Percentiles rank a stretch among this genome's conserved stretches.
Evolutionary conservation across 2,329 filamentous ascomycete species (phyloP).

Genomic region (Colletotrichum godetiae): DNA sequence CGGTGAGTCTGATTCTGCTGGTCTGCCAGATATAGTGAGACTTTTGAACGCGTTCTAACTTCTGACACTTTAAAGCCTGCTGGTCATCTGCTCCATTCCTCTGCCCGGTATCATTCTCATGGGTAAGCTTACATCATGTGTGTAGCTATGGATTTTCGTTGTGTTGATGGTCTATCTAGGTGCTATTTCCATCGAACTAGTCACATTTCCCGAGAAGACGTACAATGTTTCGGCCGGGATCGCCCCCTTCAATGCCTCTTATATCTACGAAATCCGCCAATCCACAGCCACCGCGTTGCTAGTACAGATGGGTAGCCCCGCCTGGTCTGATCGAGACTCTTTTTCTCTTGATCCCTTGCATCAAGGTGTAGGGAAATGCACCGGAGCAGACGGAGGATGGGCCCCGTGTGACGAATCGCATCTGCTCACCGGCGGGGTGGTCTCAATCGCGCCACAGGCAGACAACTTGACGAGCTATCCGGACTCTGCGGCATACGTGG

Average conservation of each 20-base stretch:
- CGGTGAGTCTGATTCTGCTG: neutral
- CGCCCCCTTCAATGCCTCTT: conserved; percentile 25
- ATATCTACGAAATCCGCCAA: conserved; percentile 3
- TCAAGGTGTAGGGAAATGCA: neutral
- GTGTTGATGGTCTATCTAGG: neutral
- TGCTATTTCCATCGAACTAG: conserved; percentile 22
- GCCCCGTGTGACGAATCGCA: conserved; percentile 23
- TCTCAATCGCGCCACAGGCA: conserved; percentile 18
- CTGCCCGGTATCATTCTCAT: conserved; percentile 26
- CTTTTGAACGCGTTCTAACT: neutral
- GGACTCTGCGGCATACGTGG: conserved; percentile 12
- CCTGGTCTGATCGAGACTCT: conserved; percentile 29
- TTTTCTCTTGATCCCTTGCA: conserved; percentile 20
- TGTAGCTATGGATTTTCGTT: neutral
- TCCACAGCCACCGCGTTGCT: conserved; percentile 19
- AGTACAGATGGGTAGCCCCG: conserved; percentile 29
- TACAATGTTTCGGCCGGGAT: conserved; percentile 25
- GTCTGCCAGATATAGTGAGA: neutral
- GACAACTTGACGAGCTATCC: conserved; percentile 15
- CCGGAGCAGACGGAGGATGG: neutral
- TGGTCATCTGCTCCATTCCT: conserved; percentile 28
- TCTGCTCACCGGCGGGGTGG: conserved; percentile 15
- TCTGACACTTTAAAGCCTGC: conserved; percentile 8
- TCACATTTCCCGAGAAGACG: conserved; percentile 29
- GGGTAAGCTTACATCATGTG: neutral